Base-by-base conservation (phyloP, 1,284 basidiomycete species). In the Tremellales sp. region DNA sequence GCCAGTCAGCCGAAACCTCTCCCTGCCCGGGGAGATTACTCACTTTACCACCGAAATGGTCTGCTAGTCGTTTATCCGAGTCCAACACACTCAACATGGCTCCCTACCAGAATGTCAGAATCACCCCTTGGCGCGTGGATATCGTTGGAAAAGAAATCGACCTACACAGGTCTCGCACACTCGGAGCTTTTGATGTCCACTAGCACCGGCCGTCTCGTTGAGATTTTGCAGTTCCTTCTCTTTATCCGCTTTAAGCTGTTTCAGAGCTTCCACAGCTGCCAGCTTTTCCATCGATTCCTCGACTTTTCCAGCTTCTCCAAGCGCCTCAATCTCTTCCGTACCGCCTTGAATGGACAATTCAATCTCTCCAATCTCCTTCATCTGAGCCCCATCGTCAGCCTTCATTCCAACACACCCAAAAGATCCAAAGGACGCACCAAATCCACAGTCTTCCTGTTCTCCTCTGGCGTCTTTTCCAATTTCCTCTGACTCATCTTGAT, bases 41-140 rank as follows among this genome's bases (percentile, higher is more conserved):
- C 63, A 90, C 92, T 79, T 98, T 98, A 64, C 96, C 96, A 76
- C 96, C 96, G 77, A 99, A 99, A 75, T 99, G 96, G 78, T 99
- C 96, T 45, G 96, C 96, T 57, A 99, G 79, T 73, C 96, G 90
- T 72, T 96, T 85, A 78, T 99, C 96, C 55, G 93, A 97, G 76
- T 99, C 96, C 52, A 98, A 81, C 25, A 98, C 90, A 27, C 90
- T 96, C 41, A 99, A 80, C 78, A 98, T 98, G 19, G 96, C 96
- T 67, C 96, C 64, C 63, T 65, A 31, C 12, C 25, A 8, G n/a
- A n/a, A n/a, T n/a, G 36, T 35, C 31, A 49, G 47, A 27, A 25
- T 7, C 7, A 13, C 17, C 21, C n/a, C 31, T 15, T 39, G 10
- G 36, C 8, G 19, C 36, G 19, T 8, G 8, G 8, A 15, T 8